phyloP scores from a whole-genome alignment of 495 filamentous ascomycete genomes.

The Hypoxylon rickii region DNA sequence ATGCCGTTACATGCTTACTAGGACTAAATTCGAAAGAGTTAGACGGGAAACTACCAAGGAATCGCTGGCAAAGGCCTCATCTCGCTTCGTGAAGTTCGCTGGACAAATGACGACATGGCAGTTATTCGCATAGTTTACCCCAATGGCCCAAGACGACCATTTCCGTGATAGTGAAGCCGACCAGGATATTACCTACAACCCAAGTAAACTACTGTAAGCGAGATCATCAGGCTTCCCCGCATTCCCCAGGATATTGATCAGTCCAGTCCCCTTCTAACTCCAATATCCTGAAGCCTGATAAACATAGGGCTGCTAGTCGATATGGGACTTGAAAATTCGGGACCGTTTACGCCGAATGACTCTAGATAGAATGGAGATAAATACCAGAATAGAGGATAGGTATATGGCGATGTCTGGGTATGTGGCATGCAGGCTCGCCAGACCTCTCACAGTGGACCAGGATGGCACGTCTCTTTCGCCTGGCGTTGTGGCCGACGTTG shows the following conservation, averaged over 20 bases:
- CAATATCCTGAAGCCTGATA: conserved; percentile 24
- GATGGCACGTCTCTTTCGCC: conserved; percentile 4
- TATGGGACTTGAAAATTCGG: conserved; percentile 17
- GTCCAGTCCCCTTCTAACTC: not conserved
- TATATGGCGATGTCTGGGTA: not conserved
- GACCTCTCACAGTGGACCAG: not conserved
- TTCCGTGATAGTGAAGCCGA: conserved; percentile 2
- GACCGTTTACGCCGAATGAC: conserved; percentile 17
- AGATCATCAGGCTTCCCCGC: conserved; percentile 12
- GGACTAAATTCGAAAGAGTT: too few species aligned
- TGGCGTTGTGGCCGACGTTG: conserved; percentile 9
- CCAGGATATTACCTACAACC: not conserved
- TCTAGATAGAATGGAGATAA: conserved; percentile 15
- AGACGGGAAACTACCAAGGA: too few species aligned
- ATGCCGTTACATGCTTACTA: too few species aligned
- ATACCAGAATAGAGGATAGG: not conserved
- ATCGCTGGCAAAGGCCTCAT: too few species aligned
- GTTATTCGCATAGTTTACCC: too few species aligned
- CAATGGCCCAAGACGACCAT: conserved; percentile 1
- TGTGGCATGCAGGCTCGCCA: conserved; percentile 5
- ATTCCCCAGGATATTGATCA: conserved; percentile 13
- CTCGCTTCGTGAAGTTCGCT: too few species aligned
- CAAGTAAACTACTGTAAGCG: not conserved
- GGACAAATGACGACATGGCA: too few species aligned
- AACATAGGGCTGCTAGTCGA: conserved; percentile 2